Evolutionary conservation across 2,329 filamentous ascomycete genomes (phyloP).

Genomic region (Botrytis deweyae): DNA sequence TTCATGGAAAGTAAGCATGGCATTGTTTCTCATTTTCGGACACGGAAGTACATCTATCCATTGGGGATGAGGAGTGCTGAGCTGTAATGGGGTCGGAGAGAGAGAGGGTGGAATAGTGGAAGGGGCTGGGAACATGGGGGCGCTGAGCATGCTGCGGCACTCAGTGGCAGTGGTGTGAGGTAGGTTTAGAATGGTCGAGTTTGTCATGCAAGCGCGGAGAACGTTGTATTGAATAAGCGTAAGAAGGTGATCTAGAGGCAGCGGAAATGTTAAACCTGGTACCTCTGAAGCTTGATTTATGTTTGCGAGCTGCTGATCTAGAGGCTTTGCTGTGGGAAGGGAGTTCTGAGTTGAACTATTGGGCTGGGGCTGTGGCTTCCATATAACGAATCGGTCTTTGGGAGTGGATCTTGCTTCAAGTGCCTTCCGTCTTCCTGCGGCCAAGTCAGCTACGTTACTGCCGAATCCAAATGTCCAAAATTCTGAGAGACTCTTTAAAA

Average conservation of each 20-base stretch:
- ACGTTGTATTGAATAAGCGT: slow-evolving; percentile 38
- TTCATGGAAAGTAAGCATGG: slow-evolving; percentile 41
- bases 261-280: background rate
- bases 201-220: slow-evolving; percentile 42
- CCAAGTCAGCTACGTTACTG: background rate
- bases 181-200: slow-evolving; percentile 42
- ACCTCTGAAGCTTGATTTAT: background rate
- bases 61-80: slow-evolving; percentile 41
- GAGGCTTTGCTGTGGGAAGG: too few species aligned
- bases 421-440: background rate
- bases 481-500: background rate
- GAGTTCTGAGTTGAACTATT: background rate
- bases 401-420: background rate
- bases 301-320: background rate
- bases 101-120: slow-evolving; percentile 41
- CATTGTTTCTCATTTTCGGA: slow-evolving; percentile 43
- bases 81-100: slow-evolving; percentile 43
- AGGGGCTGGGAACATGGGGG: slow-evolving; percentile 38
- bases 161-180: slow-evolving; percentile 35
- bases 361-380: background rate
- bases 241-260: background rate
- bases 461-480: background rate
- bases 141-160: slow-evolving; percentile 40
- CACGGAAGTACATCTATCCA: slow-evolving; percentile 47
- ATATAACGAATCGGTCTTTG: background rate